These are phyloP conservation scores for Periconia macrospinosa DNA, from an alignment of 2,329 filamentous ascomycete genomes.

Conservation along the genomic window DNA sequence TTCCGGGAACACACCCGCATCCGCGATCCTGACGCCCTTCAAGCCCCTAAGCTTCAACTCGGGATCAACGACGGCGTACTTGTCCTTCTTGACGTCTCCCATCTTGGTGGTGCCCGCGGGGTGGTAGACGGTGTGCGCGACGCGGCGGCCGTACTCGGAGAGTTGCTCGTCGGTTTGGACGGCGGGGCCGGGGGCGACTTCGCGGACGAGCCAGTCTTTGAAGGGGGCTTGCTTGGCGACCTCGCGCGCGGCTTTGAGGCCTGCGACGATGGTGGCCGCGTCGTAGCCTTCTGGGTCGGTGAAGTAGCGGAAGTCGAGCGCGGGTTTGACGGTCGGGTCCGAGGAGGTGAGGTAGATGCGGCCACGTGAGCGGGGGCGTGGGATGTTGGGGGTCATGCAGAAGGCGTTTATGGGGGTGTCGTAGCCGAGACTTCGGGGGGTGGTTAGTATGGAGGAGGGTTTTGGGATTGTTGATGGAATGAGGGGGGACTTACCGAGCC, in stretches of 20 bases:
- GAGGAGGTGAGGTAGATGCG: constrained; percentile 75
- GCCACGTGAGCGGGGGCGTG: constrained; percentile 76
- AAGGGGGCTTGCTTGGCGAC: constrained; percentile 76
- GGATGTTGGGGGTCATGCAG: constrained; percentile 93
- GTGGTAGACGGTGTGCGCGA: constrained; percentile 88
- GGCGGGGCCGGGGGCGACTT: constrained; percentile 75
- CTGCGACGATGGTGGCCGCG: constrained; percentile 76
- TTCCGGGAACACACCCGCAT: constrained; percentile 85
- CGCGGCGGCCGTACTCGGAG: constrained; percentile 77
- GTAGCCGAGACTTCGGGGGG: constrained; percentile 62
- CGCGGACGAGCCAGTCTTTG: constrained; percentile 79
- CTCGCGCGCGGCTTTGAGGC: constrained; percentile 75
- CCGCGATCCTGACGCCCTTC: constrained; percentile 75
- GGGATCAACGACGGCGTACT: constrained; percentile 77
- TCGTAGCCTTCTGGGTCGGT: constrained; percentile 85
- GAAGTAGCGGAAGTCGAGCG: constrained; percentile 87
- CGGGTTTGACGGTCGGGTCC: constrained; percentile 76
- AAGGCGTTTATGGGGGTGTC: constrained; percentile 74
- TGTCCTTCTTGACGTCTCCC: constrained; percentile 71
- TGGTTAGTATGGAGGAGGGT: constrained; percentile 9
- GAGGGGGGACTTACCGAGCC: constrained; percentile 51
- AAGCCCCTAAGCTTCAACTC: constrained; percentile 73
- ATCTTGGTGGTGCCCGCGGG: constrained; percentile 89
- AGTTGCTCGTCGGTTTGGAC: constrained; percentile 78
- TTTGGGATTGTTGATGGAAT: background rate